Conservation (phyloP, 2,329 filamentous ascomycete genomes). For the Colletotrichum sansevieriae region DNA sequence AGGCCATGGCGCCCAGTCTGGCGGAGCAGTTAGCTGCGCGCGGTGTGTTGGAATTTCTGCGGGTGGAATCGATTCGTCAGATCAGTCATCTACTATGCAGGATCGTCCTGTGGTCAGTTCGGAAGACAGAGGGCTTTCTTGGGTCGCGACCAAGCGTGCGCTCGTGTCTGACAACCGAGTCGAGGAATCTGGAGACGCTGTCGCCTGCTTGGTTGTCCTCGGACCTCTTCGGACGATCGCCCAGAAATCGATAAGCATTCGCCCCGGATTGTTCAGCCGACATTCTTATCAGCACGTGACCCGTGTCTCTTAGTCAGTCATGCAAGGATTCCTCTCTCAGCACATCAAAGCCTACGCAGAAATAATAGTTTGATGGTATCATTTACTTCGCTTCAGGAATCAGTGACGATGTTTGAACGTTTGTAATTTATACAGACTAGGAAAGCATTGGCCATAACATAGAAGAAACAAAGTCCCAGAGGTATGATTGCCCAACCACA, state of each 20-base stretch:
- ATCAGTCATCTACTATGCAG: background rate
- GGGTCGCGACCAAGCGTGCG: slow-evolving; percentile 9
- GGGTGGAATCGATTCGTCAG: too few species aligned
- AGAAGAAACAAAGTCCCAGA: slow-evolving; percentile 43
- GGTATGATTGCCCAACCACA: slow-evolving; percentile 40
- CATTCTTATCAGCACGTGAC: slow-evolving; percentile 31
- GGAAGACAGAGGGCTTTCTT: slow-evolving; percentile 1
- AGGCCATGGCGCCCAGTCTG: slow-evolving; percentile 27
- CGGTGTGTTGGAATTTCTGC: background rate
- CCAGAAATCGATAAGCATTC: slow-evolving; percentile 31
- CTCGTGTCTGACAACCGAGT: slow-evolving; percentile 3
- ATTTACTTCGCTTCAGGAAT: too few species aligned
- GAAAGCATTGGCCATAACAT: slow-evolving; percentile 44
- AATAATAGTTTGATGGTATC: too few species aligned
- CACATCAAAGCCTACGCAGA: too few species aligned
- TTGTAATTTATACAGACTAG: slow-evolving; percentile 52
- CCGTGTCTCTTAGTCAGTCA: too few species aligned
- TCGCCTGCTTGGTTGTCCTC: slow-evolving; percentile 23
- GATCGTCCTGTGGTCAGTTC: background rate
- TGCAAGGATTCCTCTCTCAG: too few species aligned
- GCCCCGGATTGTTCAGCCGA: background rate
- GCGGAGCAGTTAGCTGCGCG: background rate
- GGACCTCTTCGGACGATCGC: slow-evolving; percentile 13
- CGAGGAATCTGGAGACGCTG: slow-evolving; percentile 29
- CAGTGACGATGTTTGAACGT: slow-evolving; percentile 36